Percentiles rank a stretch among this genome's conserved stretches.
These are phyloP conservation scores for Pyrus bretschneideri DNA, from an alignment of 306 rosid species.

Conservation along the genomic window DNA sequence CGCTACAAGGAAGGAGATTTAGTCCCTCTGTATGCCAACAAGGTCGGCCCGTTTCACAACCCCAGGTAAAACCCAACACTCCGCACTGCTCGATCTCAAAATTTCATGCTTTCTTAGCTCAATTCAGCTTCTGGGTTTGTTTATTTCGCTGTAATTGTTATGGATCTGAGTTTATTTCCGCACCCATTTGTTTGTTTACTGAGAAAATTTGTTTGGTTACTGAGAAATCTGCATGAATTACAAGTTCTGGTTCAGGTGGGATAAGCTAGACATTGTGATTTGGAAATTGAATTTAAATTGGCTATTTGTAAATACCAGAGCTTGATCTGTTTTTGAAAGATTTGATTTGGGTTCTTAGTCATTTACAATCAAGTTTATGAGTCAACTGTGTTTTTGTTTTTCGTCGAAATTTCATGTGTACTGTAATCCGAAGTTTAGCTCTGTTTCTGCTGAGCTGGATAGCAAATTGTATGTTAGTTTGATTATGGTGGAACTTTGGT, in stretches of 20 bases:
- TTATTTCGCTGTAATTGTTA: background rate
- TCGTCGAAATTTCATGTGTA: background rate
- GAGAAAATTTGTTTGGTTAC: background rate
- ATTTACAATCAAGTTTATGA: background rate
- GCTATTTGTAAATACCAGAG: background rate
- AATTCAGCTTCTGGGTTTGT: background rate
- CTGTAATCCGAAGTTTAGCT: background rate
- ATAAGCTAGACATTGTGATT: background rate
- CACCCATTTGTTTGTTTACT: background rate
- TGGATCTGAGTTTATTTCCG: conserved; percentile 20
- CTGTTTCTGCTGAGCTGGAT: background rate
- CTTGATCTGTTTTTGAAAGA: conserved; percentile 7
- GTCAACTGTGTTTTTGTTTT: background rate
- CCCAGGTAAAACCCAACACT: conserved; percentile 30
- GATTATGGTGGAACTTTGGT: background rate
- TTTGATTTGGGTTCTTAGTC: background rate
- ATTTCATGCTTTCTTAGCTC: background rate
- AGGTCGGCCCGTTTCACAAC: conserved; percentile 54
- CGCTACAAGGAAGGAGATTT: conserved; percentile 38
- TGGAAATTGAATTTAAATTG: background rate
- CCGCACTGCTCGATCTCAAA: background rate
- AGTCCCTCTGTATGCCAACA: conserved; percentile 47
- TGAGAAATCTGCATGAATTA: background rate
- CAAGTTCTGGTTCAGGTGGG: background rate
- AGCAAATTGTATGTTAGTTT: background rate